Evolutionary conservation across 352 stramenopile genomes (phyloP).

Genomic region (Phytophthora podocarpi): DNA sequence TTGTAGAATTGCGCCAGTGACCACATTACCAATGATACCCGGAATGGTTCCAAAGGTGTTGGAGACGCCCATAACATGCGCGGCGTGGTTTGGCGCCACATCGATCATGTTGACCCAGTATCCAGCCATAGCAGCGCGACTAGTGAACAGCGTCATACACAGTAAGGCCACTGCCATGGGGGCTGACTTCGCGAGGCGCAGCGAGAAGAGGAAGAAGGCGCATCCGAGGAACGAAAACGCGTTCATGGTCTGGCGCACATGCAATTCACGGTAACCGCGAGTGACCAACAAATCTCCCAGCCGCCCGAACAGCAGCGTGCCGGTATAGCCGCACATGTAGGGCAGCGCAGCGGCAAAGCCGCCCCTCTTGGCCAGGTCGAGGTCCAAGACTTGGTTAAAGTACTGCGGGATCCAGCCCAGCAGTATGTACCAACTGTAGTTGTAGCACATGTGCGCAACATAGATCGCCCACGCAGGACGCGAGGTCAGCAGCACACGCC

Average conservation of each 20-base stretch:
- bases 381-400: slow-evolving; percentile 78
- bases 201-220: slow-evolving; percentile 68
- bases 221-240: slow-evolving; percentile 74
- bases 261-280: slow-evolving; percentile 67
- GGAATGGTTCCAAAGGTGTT: slow-evolving; percentile 88
- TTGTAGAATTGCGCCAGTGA: slow-evolving; percentile 82
- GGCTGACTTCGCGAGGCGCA: slow-evolving; percentile 68
- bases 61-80: slow-evolving; percentile 87
- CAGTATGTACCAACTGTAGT: slow-evolving; percentile 90
- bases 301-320: slow-evolving; percentile 73
- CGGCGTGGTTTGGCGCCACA: slow-evolving; percentile 77
- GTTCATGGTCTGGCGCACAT: slow-evolving; percentile 83
- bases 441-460: slow-evolving; percentile 86
- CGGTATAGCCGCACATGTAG: slow-evolving; percentile 81
- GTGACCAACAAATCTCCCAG: slow-evolving; percentile 71
- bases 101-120: slow-evolving; percentile 93
- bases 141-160: slow-evolving; percentile 79
- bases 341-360: slow-evolving; percentile 71
- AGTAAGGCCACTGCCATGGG: slow-evolving; percentile 65
- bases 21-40: slow-evolving; percentile 84
- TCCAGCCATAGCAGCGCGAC: slow-evolving; percentile 72
- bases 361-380: slow-evolving; percentile 74
- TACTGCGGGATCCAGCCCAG: slow-evolving; percentile 90
- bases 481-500: slow-evolving; percentile 66
- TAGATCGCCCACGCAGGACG: slow-evolving; percentile 85